phyloP scores from a whole-genome alignment of 2,329 filamentous ascomycete species.

The Diaporthe sp. region DNA sequence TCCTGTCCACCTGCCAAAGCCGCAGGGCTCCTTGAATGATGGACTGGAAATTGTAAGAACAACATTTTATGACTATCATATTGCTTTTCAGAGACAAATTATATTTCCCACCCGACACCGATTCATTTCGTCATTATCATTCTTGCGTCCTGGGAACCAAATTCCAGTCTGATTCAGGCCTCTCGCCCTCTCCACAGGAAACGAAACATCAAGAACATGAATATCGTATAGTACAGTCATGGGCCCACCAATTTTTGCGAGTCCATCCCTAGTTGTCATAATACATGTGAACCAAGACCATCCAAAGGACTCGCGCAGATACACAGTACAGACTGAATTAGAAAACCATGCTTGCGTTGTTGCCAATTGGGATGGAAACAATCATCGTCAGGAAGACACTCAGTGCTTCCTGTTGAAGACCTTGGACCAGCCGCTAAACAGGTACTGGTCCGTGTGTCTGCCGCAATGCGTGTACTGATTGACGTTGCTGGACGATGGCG shows the following conservation, averaged over 20 bases:
- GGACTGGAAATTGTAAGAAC: not conserved
- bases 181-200: slow-evolving; percentile 10
- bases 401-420: slow-evolving; percentile 53
- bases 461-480: slow-evolving; percentile 70
- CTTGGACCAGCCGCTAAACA: slow-evolving; percentile 62
- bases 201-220: not conserved
- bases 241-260: not conserved
- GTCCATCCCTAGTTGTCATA: not conserved
- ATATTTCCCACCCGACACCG: not conserved
- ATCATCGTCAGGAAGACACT: not conserved
- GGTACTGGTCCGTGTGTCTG: slow-evolving; percentile 66
- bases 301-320: not conserved
- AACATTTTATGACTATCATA: not conserved
- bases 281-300: not conserved
- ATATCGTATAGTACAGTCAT: slow-evolving; percentile 9
- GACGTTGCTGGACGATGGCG: slow-evolving; percentile 43
- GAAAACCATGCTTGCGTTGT: not conserved
- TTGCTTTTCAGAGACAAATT: not conserved
- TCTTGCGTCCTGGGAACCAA: not conserved
- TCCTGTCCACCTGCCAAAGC: not conserved
- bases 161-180: not conserved
- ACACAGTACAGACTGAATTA: not conserved
- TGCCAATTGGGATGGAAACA: not conserved
- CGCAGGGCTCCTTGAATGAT: too few relatives aligned
- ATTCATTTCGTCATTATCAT: slow-evolving; percentile 11